Base-by-base conservation (phyloP, 192 early-diverging fungal species). In the Coemansia sp. region DNA sequence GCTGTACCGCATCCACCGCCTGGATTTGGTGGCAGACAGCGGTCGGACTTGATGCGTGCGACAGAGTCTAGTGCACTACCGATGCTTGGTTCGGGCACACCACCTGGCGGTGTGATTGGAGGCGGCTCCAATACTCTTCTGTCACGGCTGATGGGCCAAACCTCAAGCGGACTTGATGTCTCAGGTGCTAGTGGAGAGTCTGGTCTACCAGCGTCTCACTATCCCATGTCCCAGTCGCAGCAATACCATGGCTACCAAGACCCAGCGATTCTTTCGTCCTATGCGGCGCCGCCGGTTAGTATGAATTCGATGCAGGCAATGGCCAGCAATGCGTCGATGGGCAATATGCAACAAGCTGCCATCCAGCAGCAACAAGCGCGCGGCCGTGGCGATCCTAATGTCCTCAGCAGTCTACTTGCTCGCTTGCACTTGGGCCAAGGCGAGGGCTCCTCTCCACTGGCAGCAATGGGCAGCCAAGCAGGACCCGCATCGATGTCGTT, bases 361-460 rank as follows among this genome's bases (percentile, higher is more conserved):
- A 58, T 58, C 49, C 60, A 68, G 16, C 76, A 71, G 60, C 74
- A 76, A 47, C 69, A 64, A 44, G 68, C 53, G 10, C 68, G 62
- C n/a, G 63, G 69, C n/a, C 69, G 74, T 13, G 12, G 73, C 13
- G 74, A 81, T 29, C 67, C 73, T 0, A 71, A 71, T 60, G 80
- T 72, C 18, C 72, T 82, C 27, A 82, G 69, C 33, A 74, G 80
- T 52, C 40, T 82, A 22, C 72, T 82, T 20, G 66, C 80, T 27
- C 75, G 75, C 3, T 33, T 82, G 66, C 75, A 77, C 20, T 38
- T 82, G 61, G 75, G 72, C 15, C 61, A 69, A 29, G 55, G 69
- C 34, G 65, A 68, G 3, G n/a, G 64, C 53, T 64, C 41, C 8
- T 66, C 46, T 27, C 40, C 64, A 8, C 70, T 50, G 33, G 44